Conservation (phyloP, 139 green algal species). For the Eudorina sp. region DNA sequence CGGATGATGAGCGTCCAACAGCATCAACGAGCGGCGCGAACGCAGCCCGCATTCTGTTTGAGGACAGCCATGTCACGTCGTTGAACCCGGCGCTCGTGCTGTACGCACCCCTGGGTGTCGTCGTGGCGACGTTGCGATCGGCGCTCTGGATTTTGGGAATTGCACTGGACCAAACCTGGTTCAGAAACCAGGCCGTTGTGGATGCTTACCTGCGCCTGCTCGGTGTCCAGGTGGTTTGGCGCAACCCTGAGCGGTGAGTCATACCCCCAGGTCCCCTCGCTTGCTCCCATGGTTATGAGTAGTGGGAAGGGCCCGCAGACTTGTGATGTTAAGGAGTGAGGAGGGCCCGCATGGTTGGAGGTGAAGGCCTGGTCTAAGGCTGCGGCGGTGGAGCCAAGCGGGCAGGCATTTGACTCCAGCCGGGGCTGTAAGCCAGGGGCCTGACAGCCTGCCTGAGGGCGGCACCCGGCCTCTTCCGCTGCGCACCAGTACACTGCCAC, state of each 20-base stretch:
- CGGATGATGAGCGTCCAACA: background rate
- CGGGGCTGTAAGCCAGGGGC: too few relatives aligned
- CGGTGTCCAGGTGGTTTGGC: slow-evolving; percentile 64
- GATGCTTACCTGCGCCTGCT: slow-evolving; percentile 57
- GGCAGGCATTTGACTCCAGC: too few relatives aligned
- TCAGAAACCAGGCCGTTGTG: slow-evolving; percentile 35
- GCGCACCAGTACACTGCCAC: too few relatives aligned
- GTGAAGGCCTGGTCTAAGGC: too few relatives aligned
- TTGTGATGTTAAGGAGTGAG: too few relatives aligned
- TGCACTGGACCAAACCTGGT: slow-evolving; percentile 54
- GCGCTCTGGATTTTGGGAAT: slow-evolving; percentile 42
- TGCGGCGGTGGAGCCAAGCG: too few relatives aligned
- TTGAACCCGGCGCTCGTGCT: background rate
- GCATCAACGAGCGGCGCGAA: background rate
- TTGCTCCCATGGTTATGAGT: too few relatives aligned
- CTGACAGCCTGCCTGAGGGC: too few relatives aligned
- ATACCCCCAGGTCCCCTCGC: too few relatives aligned
- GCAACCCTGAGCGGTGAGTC: slow-evolving; percentile 39
- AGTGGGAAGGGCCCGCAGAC: too few relatives aligned
- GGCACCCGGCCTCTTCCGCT: too few relatives aligned
- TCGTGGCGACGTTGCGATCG: background rate
- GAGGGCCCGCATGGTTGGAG: too few relatives aligned
- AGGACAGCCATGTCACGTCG: background rate
- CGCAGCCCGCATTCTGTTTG: background rate
- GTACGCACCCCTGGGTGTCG: background rate